Evolutionary conservation across 441 rosid genomes (phyloP).

Genomic region (Gossypium schwendimanii): DNA sequence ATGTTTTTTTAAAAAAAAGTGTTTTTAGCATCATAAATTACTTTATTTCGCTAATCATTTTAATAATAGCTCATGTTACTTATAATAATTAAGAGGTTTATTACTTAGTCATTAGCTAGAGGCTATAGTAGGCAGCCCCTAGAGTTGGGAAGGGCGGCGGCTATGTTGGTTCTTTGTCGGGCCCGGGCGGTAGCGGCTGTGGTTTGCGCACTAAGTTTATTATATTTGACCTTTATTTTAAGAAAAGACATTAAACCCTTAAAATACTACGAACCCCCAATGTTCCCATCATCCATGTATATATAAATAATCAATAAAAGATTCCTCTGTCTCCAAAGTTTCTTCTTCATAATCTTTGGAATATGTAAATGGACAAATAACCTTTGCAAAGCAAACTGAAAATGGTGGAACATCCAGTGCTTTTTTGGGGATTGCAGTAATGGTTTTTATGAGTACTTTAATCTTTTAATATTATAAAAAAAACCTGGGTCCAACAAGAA

Average conservation of each 20-base stretch:
- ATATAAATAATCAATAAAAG: background rate
- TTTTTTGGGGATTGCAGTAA: background rate
- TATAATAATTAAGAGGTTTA: background rate
- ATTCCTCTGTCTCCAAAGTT: background rate
- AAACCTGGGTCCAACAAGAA: background rate
- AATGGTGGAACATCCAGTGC: background rate
- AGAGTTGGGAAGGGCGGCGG: constrained; percentile 7
- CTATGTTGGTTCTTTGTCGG: background rate
- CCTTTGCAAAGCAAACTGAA: background rate
- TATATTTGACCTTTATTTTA: background rate
- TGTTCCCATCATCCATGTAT: background rate
- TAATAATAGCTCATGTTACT: background rate
- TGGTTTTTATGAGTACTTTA: no score
- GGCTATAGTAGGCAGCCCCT: background rate
- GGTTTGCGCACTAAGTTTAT: background rate
- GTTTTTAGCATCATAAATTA: no score
- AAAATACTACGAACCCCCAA: background rate
- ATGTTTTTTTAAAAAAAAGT: no score
- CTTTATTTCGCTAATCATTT: background rate
- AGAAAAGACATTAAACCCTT: background rate
- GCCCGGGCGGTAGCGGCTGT: background rate
- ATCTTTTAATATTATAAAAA: no score
- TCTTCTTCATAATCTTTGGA: background rate
- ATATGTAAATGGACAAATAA: background rate
- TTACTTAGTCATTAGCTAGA: background rate